Base-by-base conservation (phyloP, 1,284 basidiomycete species). In the Tremellales sp. region DNA sequence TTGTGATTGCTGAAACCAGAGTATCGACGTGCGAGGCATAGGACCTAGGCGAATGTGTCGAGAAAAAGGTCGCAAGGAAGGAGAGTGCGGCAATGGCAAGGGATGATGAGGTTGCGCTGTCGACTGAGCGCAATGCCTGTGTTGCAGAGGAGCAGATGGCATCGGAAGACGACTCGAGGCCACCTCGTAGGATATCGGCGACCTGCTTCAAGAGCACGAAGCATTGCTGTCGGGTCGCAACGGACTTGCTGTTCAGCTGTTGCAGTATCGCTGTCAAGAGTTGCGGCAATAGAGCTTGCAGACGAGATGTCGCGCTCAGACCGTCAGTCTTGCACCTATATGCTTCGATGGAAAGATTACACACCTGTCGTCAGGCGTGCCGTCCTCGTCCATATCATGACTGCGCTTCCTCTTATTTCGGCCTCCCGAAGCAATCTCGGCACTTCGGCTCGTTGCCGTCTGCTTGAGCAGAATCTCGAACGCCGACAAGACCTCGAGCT, bases 401-500 rank as follows among this genome's bases (percentile, higher is more conserved):
- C 89, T 91, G 54, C 89, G 78, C 75, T 93, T 93, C 40, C 75
- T 52, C 57, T 72, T 72, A 52, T 70, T 70, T 22, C 67, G 51
- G 0, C 62, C 56, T 6, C 53, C 52, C 3, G 64, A 54, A 4
- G 62, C 56, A 1, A 64, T n/a, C 17, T 70, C 70, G 0, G 61
- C 62, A 5, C 58, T 46, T 13, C 62, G 50, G 0, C 57, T 61
- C 26, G 56, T 62, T 46, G 66, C 60, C 11, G 90, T 91, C 74
- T 93, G 92, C 52, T 80, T 85, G 35, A 97, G 78, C 21, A 97
- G 78, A 0, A 81, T 76, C 22, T 82, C 82, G 64, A 94, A 94
- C 0, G 94, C 87, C 0, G 85, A 78, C 82, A 94, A 91, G 7
- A 97, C 80, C 72, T 99, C 94, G 17, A 96, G 77, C n/a, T 89